A percentile compares a stretch with the other conserved stretches of the same genome.
phyloP scores from a whole-genome alignment of 2,329 filamentous ascomycete genomes.

The Sclerotinia glacialis region DNA sequence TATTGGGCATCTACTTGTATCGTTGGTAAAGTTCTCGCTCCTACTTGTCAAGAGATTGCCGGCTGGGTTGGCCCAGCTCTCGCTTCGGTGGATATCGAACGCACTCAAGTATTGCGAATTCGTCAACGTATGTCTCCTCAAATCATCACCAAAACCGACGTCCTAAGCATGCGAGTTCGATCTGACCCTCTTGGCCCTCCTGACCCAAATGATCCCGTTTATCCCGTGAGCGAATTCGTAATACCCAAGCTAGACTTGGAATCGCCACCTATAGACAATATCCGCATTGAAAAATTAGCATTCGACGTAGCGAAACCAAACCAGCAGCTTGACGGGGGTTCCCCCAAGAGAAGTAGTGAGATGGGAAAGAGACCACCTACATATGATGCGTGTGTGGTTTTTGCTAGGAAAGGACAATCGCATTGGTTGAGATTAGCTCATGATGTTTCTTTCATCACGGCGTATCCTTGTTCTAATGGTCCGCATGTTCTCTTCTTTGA shows the following conservation, averaged over 20 bases:
- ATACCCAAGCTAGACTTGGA: conserved; percentile 53
- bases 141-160: conserved; percentile 55
- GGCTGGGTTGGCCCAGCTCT: conserved; percentile 74
- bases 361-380: conserved; percentile 42
- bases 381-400: conserved; percentile 61
- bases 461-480: conserved; percentile 61
- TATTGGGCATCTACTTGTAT: conserved; percentile 74
- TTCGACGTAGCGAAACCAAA: conserved; percentile 3
- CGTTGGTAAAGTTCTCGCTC: conserved; percentile 71
- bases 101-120: conserved; percentile 68
- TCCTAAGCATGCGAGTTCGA: conserved; percentile 63
- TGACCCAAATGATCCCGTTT: conserved; percentile 49
- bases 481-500: conserved; percentile 72
- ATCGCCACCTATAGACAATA: conserved; percentile 56
- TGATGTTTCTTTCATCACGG: conserved; percentile 64
- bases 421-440: conserved; percentile 62
- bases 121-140: conserved; percentile 58
- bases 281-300: conserved; percentile 67
- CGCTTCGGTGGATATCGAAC: conserved; percentile 63
- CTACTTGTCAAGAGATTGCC: conserved; percentile 66
- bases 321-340: not conserved
- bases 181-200: conserved; percentile 66
- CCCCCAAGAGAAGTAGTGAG: conserved; percentile 13
- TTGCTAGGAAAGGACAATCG: conserved; percentile 60
- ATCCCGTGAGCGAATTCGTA: conserved; percentile 66